These are phyloP conservation scores for Ustilago nuda DNA, from an alignment of 1,284 basidiomycete species.

Conservation along the genomic window DNA sequence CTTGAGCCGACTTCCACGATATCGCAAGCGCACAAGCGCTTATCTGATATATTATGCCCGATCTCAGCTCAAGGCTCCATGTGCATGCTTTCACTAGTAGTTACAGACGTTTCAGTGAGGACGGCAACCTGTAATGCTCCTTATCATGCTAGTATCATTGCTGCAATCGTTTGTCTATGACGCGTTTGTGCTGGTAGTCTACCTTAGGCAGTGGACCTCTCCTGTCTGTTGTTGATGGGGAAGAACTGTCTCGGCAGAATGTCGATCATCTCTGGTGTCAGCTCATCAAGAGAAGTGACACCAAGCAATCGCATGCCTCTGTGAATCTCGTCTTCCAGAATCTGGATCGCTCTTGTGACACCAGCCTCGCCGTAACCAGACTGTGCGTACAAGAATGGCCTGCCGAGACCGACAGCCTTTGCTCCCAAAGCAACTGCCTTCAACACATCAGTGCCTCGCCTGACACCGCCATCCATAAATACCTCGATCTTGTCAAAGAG, in stretches of 20 bases:
- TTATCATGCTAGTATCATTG: neutral
- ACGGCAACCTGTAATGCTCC: too few relatives aligned
- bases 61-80: neutral
- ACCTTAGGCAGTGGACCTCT: constrained; percentile 5
- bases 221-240: constrained; percentile 10
- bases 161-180: neutral
- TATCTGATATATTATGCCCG: neutral
- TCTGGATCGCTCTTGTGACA: constrained; percentile 77
- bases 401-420: constrained; percentile 86
- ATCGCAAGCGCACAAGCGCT: neutral
- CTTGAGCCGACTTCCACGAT: too few relatives aligned
- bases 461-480: constrained; percentile 88
- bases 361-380: constrained; percentile 88
- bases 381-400: constrained; percentile 90
- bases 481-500: constrained; percentile 77
- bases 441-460: constrained; percentile 79
- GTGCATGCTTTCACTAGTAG: too few relatives aligned
- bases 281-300: constrained; percentile 77
- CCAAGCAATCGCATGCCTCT: constrained; percentile 84
- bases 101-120: too few relatives aligned
- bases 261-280: constrained; percentile 82
- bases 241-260: constrained; percentile 53
- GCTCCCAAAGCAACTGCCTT: constrained; percentile 88
- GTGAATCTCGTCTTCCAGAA: constrained; percentile 83
- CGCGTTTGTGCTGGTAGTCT: neutral